Evolutionary conservation across 1,284 basidiomycete genomes (phyloP).

Genomic region (Boletellus deceptivus): DNA sequence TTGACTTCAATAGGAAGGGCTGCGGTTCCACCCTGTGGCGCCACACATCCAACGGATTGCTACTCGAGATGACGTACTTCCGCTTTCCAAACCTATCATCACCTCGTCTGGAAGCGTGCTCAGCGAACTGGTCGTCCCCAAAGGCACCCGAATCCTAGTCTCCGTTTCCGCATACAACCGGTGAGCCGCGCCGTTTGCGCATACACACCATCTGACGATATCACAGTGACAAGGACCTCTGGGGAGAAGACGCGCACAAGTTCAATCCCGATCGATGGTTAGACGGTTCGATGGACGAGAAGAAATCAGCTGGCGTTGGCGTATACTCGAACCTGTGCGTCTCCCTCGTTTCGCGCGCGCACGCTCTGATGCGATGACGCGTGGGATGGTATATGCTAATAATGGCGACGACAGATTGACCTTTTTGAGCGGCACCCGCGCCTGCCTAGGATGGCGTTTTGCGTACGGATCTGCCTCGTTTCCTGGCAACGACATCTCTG

Average conservation of each 20-base stretch:
- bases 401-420: too few species aligned
- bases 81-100: constrained; percentile 43
- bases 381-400: too few species aligned
- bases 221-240: constrained; percentile 41
- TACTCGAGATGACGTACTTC: constrained; percentile 42
- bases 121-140: constrained; percentile 35
- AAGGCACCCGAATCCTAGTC: constrained; percentile 33
- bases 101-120: constrained; percentile 36
- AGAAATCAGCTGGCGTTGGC: constrained; percentile 40
- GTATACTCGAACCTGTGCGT: constrained; percentile 49
- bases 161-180: constrained; percentile 40
- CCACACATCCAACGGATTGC: constrained; percentile 36
- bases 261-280: constrained; percentile 55
- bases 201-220: neutral
- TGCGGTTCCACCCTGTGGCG: constrained; percentile 37
- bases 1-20: constrained; percentile 30
- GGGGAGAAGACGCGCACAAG: constrained; percentile 47
- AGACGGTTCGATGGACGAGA: constrained; percentile 29
- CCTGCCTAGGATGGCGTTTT: too few species aligned
- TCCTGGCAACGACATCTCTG: too few species aligned
- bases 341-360: too few species aligned
- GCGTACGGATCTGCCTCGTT: too few species aligned
- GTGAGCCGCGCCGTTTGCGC: constrained; percentile 14
- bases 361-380: too few species aligned
- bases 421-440: too few species aligned